Conservation (phyloP, 2,329 filamentous ascomycete species). For the Plectosphaerella sp. region DNA sequence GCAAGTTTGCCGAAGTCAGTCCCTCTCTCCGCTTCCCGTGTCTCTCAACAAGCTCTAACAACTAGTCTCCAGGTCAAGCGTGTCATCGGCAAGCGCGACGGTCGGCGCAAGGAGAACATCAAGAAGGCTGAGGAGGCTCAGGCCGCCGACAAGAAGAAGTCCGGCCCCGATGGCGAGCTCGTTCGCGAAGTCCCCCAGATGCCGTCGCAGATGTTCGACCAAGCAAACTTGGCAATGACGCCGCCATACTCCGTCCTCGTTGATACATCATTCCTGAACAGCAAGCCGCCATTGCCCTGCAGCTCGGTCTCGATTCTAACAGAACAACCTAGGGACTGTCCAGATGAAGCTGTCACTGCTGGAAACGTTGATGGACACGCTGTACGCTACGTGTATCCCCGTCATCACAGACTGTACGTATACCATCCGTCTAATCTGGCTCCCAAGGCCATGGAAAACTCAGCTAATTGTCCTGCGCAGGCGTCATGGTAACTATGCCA, state of each 20-base stretch:
- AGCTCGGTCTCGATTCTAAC: too few species aligned
- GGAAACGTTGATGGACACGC: slow-evolving; percentile 86
- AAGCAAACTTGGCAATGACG: slow-evolving; percentile 80
- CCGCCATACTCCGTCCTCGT: slow-evolving; percentile 78
- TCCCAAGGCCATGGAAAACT: background rate
- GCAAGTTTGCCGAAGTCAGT: slow-evolving; percentile 75
- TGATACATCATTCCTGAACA: slow-evolving; percentile 49
- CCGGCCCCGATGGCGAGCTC: slow-evolving; percentile 51
- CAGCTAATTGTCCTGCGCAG: background rate
- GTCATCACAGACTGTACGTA: slow-evolving; percentile 67
- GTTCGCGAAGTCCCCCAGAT: slow-evolving; percentile 79
- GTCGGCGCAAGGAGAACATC: slow-evolving; percentile 76
- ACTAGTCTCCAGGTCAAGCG: slow-evolving; percentile 59
- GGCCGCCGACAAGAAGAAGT: slow-evolving; percentile 54
- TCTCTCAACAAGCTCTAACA: slow-evolving; percentile 7
- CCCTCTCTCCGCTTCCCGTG: slow-evolving; percentile 11
- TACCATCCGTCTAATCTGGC: too few species aligned
- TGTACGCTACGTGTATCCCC: slow-evolving; percentile 87
- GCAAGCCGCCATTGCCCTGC: background rate
- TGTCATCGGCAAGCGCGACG: slow-evolving; percentile 77
- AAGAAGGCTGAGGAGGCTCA: slow-evolving; percentile 54
- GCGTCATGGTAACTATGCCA: background rate
- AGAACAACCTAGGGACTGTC: slow-evolving; percentile 49
- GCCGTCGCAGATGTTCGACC: slow-evolving; percentile 81
- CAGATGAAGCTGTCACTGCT: slow-evolving; percentile 85